phyloP scores from a whole-genome alignment of 176 grass and related monocot genomes.

The Bonia amplexicaulis region DNA sequence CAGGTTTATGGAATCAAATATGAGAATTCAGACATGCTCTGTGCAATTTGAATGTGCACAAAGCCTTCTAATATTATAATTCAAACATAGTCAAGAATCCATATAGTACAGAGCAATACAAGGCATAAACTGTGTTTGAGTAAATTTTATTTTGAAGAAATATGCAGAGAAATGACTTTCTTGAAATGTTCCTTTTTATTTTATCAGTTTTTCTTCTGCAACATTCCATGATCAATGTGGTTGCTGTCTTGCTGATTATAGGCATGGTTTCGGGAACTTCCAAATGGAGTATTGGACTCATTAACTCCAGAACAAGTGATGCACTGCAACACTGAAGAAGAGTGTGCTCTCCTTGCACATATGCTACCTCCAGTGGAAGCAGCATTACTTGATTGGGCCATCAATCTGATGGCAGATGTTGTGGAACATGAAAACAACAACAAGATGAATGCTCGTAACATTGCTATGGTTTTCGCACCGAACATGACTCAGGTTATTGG shows the following conservation, averaged over 20 bases:
- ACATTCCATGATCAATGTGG: not conserved
- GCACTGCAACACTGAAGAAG: slow-evolving; percentile 92
- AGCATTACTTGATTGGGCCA: slow-evolving; percentile 84
- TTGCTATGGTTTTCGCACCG: slow-evolving; percentile 95
- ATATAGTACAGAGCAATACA: not conserved
- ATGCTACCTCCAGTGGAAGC: slow-evolving; percentile 61
- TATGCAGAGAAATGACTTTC: not conserved
- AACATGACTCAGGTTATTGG: slow-evolving; percentile 86
- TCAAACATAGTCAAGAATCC: not conserved
- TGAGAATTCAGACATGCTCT: not conserved
- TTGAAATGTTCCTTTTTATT: not conserved
- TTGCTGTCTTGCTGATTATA: slow-evolving; percentile 34
- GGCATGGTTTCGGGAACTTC: slow-evolving; percentile 95
- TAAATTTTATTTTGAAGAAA: not conserved
- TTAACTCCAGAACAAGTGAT: slow-evolving; percentile 80
- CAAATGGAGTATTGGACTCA: slow-evolving; percentile 65
- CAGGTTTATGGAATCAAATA: not conserved
- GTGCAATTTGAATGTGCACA: not conserved
- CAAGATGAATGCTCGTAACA: slow-evolving; percentile 94
- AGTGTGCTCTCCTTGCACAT: slow-evolving; percentile 52
- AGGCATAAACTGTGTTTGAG: not conserved
- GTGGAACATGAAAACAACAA: slow-evolving; percentile 69
- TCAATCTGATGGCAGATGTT: slow-evolving; percentile 92
- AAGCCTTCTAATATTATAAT: not conserved
- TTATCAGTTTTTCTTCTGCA: not conserved